Conservation (phyloP, 345 rosid species). For the Gossypioides kirkii region DNA sequence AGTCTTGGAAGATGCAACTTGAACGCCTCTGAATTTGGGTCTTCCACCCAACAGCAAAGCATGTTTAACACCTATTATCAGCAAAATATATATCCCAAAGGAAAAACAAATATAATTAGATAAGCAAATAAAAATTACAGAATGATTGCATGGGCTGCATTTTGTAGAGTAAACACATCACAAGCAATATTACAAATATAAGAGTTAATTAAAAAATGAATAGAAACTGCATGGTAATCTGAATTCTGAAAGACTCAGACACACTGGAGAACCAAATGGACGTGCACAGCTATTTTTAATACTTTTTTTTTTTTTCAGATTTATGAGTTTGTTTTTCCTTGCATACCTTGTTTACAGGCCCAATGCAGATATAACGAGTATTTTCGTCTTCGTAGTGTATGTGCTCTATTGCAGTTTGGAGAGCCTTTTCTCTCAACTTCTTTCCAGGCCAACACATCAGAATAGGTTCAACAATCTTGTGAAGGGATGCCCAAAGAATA, state of each 20-base stretch:
- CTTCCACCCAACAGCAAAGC: conserved; percentile 99
- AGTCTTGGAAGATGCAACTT: conserved; percentile 86
- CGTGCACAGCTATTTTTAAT: not conserved
- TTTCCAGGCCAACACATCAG: conserved; percentile 87
- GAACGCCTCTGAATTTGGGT: conserved; percentile 93
- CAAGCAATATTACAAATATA: not conserved
- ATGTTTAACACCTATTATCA: conserved; percentile 73
- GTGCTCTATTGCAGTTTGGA: conserved; percentile 54
- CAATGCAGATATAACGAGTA: conserved; percentile 91
- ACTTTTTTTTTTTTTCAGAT: conserved; percentile 4
- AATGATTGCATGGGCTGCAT: not conserved
- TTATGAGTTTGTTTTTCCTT: conserved; percentile 3
- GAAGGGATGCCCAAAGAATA: conserved; percentile 72
- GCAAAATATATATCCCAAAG: not conserved
- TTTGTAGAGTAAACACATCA: not conserved
- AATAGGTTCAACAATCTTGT: conserved; percentile 70
- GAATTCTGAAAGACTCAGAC: conserved; percentile 4
- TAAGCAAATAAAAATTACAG: not conserved
- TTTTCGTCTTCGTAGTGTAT: conserved; percentile 94
- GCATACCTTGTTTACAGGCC: conserved; percentile 90
- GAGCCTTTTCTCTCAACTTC: conserved; percentile 84
- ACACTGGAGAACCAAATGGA: not conserved
- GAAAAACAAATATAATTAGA: not conserved
- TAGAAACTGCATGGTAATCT: not conserved
- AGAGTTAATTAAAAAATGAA: not conserved